Evolutionary conservation across 257 asterid species (phyloP).

Genomic region (Ballota nigra): DNA sequence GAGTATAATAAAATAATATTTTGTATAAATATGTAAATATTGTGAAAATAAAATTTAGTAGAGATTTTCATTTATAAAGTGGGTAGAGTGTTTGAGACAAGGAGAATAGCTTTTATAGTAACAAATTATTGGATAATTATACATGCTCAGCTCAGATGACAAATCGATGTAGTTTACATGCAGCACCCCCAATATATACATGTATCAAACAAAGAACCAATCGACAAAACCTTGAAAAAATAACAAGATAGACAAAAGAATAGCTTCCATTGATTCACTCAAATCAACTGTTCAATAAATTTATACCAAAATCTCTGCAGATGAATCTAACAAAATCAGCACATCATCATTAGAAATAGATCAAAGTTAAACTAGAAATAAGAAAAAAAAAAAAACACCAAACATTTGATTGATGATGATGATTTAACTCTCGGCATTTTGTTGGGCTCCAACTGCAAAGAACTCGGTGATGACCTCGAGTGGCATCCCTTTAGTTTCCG

Average conservation of each 20-base stretch:
- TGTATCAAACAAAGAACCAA: background rate
- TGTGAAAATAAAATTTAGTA: too few relatives aligned
- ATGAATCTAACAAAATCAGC: conserved; percentile 20
- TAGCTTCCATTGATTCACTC: conserved; percentile 9
- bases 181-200: background rate
- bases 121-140: too few relatives aligned
- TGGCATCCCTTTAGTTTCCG: conserved; percentile 96
- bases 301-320: conserved; percentile 13
- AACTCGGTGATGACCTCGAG: conserved; percentile 90
- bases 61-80: too few relatives aligned
- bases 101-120: too few relatives aligned
- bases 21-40: too few relatives aligned
- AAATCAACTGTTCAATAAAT: background rate
- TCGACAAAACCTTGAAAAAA: background rate
- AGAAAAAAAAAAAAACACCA: background rate
- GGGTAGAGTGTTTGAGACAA: too few relatives aligned
- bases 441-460: conserved; percentile 83
- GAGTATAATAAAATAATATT: too few relatives aligned
- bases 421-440: conserved; percentile 27
- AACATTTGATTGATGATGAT: background rate
- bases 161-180: background rate
- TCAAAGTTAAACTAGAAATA: background rate
- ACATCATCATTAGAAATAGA: conserved; percentile 1
- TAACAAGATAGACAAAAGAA: background rate
- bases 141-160: too few relatives aligned